phyloP scores from a whole-genome alignment of 2,329 filamentous ascomycete species.

The Fusarium chlamydosporum region DNA sequence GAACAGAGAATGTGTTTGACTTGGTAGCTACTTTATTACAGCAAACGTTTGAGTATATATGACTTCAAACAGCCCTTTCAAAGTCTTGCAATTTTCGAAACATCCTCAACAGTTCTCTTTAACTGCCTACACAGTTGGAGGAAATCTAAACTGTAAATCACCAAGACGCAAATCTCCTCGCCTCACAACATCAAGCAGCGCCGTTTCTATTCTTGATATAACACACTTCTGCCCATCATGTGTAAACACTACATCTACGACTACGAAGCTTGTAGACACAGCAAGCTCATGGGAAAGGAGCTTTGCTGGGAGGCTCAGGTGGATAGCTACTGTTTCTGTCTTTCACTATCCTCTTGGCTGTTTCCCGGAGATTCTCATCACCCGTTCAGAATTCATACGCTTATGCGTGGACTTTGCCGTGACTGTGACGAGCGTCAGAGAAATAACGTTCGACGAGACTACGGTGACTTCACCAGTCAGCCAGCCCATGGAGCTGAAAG shows the following conservation, averaged over 20 bases:
- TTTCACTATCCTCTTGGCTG: not conserved
- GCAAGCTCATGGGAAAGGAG: not conserved
- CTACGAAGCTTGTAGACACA: constrained; percentile 17
- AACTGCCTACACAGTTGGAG: not conserved
- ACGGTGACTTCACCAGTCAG: constrained; percentile 9
- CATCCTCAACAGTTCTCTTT: not conserved
- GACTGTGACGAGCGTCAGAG: not conserved
- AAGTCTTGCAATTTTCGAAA: not conserved
- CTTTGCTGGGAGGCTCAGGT: constrained; percentile 16
- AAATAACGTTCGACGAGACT: not conserved
- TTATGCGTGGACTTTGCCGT: not conserved
- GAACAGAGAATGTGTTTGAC: not conserved
- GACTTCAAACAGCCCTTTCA: not conserved
- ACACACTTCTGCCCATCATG: constrained; percentile 3
- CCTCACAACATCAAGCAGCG: not conserved
- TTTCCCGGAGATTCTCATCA: not conserved
- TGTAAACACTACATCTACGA: constrained; percentile 4
- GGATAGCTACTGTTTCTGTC: constrained; percentile 6
- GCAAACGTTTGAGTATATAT: constrained; percentile 9
- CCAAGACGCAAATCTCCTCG: constrained; percentile 1
- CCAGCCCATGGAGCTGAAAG: not conserved
- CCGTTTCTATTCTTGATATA: not conserved
- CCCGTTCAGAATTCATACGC: not conserved
- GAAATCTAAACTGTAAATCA: not conserved
- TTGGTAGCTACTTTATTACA: not conserved